Evolutionary conservation across 2,329 filamentous ascomycete genomes (phyloP), one percentile per base, ranked within the genome.

Genomic region (Ophiostoma sp.): DNA sequence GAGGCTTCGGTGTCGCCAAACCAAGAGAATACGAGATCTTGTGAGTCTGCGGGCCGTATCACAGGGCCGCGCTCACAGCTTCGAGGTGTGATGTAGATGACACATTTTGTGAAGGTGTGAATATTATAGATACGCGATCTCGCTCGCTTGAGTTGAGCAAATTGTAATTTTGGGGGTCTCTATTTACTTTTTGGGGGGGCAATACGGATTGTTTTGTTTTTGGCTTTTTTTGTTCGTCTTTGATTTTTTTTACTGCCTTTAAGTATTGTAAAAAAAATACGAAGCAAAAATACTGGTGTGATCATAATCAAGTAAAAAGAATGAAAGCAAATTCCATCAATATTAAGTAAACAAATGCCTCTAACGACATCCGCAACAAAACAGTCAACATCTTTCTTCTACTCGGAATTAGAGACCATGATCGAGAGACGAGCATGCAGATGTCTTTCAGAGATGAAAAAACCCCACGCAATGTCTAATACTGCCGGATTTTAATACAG

Each of bases 1-100:
- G 48, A 7, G 1, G 20, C 48, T n/a, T 23, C 23, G 52, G 52
- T 11, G 13, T 57, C n/a, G n/a, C 23, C 23, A 62, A 62, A 33
- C n/a, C 27, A 31, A 57, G 52, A 57, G 27, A 60, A 60, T 33
- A 62, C 27, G 57, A 62, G 23, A 57, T 57, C 52, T 57, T 57
- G 52, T 54, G 48, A 11, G 52, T 57, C 52, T 57, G 52, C 13
- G n/a, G 4, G n/a, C n/a, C n/a, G 52, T 57, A 27, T 11, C 8
- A 57, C 52, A 27, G 52, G 8, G 20, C 17, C 44, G 15, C 4
- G 36, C 10, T 11, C 36, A 44, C 44, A 10, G 44, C 44, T 48
- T 48, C 44, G 44, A n/a, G 44, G 44, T 48, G 17, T 1, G 17
- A 48, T 48, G 39, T 41, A n/a, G 7, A 48, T 48, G 1, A 48